phyloP scores from a whole-genome alignment of 495 filamentous ascomycete species.

The Bacidia rubella region DNA sequence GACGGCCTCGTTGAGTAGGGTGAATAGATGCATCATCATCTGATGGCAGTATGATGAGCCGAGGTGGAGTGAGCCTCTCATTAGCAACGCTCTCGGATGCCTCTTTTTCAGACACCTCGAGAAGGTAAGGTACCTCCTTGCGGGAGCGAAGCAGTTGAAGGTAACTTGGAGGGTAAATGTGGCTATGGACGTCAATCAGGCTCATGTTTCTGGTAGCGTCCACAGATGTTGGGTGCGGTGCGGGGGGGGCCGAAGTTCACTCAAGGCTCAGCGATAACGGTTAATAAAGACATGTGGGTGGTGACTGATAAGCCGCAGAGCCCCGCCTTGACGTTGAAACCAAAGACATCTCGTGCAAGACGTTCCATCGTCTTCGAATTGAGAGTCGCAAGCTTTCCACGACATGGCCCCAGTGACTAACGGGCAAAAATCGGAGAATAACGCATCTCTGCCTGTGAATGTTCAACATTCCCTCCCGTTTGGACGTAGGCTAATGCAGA shows the following conservation, averaged over 20 bases:
- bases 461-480: not conserved
- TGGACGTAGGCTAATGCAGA: slow-evolving; percentile 1
- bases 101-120: slow-evolving; percentile 41
- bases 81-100: slow-evolving; percentile 16
- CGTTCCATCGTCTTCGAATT: too few species aligned
- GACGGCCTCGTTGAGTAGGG: slow-evolving; percentile 46
- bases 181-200: slow-evolving; percentile 77
- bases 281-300: too few species aligned
- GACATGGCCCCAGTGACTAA: not conserved
- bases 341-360: too few species aligned
- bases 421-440: not conserved
- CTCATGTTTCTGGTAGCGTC: not conserved
- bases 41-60: slow-evolving; percentile 69
- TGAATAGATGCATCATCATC: slow-evolving; percentile 42
- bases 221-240: not conserved
- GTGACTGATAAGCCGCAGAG: not conserved
- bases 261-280: too few species aligned
- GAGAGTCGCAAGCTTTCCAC: too few species aligned
- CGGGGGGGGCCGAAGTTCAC: not conserved
- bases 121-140: slow-evolving; percentile 64
- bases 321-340: too few species aligned
- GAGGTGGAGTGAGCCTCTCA: slow-evolving; percentile 29
- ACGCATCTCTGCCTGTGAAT: not conserved
- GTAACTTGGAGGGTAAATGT: slow-evolving; percentile 82
- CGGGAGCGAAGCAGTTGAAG: slow-evolving; percentile 68